Conservation (phyloP, 176 grass and related monocot genomes). For the Carex myosuroides region DNA sequence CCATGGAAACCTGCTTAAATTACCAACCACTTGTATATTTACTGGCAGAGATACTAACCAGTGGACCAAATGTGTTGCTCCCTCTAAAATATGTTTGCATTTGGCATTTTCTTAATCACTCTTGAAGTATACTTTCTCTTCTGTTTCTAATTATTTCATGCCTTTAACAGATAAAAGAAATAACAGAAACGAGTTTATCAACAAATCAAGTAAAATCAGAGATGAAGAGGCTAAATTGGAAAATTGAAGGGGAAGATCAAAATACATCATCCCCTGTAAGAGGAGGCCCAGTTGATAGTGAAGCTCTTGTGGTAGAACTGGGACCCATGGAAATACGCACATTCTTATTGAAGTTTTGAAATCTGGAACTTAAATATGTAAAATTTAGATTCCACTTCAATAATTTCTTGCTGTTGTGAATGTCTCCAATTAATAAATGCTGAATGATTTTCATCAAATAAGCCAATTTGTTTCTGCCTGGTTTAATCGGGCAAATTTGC, state of each 20-base stretch:
- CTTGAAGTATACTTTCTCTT: not conserved
- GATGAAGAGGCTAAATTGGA: constrained; percentile 70
- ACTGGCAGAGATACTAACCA: not conserved
- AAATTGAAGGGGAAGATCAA: constrained; percentile 19
- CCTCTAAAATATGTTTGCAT: not conserved
- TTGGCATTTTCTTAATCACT: not conserved
- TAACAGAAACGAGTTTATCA: constrained; percentile 66
- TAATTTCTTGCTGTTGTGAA: not conserved
- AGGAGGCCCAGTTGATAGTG: constrained; percentile 43
- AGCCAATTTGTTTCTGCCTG: not conserved
- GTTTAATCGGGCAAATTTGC: not conserved
- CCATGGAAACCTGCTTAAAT: not conserved
- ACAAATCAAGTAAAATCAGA: constrained; percentile 72
- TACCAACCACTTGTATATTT: not conserved
- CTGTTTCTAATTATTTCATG: constrained; percentile 10
- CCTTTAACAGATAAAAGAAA: constrained; percentile 51
- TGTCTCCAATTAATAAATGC: not conserved
- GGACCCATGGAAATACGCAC: constrained; percentile 96
- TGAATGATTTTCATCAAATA: not conserved
- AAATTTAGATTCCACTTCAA: not conserved
- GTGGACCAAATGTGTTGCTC: not conserved
- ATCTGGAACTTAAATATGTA: not conserved
- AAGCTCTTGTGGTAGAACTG: constrained; percentile 48
- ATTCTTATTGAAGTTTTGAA: constrained; percentile 61
- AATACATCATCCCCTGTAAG: constrained; percentile 25